Base-by-base conservation (phyloP, 2,329 filamentous ascomycete genomes). In the Huntiella decipiens region DNA sequence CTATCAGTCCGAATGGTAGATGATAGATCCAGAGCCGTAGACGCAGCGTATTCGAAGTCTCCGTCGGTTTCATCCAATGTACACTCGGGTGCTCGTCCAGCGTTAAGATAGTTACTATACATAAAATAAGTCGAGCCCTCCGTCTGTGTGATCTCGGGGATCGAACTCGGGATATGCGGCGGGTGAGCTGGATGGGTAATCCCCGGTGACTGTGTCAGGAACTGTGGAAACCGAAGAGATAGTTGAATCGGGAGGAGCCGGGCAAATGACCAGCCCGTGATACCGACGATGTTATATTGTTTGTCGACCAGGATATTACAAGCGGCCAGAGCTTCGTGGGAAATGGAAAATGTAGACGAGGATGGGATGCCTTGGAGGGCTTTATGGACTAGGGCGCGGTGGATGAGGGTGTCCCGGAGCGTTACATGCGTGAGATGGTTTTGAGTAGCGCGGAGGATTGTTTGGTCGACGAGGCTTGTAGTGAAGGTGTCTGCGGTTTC, bases 181-280 rank as follows among this genome's bases (percentile, higher is more conserved):
- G 19, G 31, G 28, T n/a, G 28, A 3, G 13, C 13, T 11, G 28
- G 12, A n/a, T 12, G 41, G 5, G 11, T 22, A 5, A 15, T 13
- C 8, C 28, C 47, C 2, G 34, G 19, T 10, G 44, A 38, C n/a
- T 36, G 15, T 7, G 47, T 45, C 6, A 49, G 37, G 43, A 49
- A 49, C 10, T 45, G 38, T 8, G 46, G 47, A 33, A 49, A 45
- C 3, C 47, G 47, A 12, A 49, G 32, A 7, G 47, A 42, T 11
- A 45, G 42, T 32, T 49, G 47, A 15, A 49, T 42, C 10, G 47
- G 47, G 3, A 49, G 38, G 2, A 34, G 38, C 5, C 43, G 47
- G 5, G 38, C 41, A 43, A 49, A 49, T 8, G 43, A 37, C 47
- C 47, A 49, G 16, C 47, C 42, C 38, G 44, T 41, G 19, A 49